Conservation (phyloP, 257 asterid genomes). For the Solanum raphanifolium region DNA sequence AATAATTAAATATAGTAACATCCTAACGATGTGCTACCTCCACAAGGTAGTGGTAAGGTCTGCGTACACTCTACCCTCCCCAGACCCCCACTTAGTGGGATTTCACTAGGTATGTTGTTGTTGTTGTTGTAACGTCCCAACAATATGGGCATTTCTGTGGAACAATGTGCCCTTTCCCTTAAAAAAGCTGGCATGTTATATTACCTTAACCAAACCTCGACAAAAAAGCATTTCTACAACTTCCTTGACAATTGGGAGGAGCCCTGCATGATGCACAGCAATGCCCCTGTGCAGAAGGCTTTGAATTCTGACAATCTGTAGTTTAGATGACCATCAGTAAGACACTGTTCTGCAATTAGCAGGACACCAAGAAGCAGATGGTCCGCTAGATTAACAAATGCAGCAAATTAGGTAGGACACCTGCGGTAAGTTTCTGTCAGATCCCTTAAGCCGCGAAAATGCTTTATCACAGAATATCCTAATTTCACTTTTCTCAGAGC, state of each 20-base stretch:
- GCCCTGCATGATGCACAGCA: slow-evolving; percentile 97
- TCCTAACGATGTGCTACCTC: not conserved
- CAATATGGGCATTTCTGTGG: not conserved
- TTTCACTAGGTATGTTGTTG: not conserved
- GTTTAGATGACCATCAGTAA: slow-evolving; percentile 8
- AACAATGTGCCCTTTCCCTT: not conserved
- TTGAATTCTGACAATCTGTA: slow-evolving; percentile 91
- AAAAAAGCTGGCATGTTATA: not conserved
- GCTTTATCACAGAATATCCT: slow-evolving; percentile 95
- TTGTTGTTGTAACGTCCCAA: not conserved
- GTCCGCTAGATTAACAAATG: not conserved
- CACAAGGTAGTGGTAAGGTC: not conserved
- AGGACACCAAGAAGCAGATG: not conserved
- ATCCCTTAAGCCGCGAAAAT: slow-evolving; percentile 93
- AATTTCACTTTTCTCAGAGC: slow-evolving; percentile 93
- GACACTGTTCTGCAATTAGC: not conserved
- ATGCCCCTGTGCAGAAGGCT: slow-evolving; percentile 86
- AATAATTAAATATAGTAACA: not conserved
- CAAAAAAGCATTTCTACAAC: slow-evolving; percentile 99
- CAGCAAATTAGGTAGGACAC: slow-evolving; percentile 24
- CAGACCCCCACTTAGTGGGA: not conserved
- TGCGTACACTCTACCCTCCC: not conserved
- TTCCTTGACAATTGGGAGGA: slow-evolving; percentile 98
- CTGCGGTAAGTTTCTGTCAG: slow-evolving; percentile 97
- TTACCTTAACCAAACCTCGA: slow-evolving; percentile 95